Percentiles rank a stretch among this genome's conserved stretches.
Conservation (phyloP, 306 rosid genomes). For the Luffa acutangula region DNA sequence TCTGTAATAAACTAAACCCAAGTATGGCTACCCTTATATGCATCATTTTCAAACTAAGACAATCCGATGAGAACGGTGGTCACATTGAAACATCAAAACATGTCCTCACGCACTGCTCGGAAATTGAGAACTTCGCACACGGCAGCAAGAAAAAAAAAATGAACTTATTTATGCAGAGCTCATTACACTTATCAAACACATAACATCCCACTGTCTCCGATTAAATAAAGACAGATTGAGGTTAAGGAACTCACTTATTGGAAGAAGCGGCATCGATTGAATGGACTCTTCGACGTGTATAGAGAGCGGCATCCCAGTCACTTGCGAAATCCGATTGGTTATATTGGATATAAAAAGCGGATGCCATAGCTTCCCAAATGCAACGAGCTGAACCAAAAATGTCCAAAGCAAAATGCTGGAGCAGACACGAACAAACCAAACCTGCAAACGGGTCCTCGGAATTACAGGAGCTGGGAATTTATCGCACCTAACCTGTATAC, state of each 20-base stretch:
- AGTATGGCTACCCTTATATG: not conserved
- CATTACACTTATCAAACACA: not conserved
- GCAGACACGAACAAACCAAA: constrained; percentile 79
- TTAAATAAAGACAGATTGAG: not conserved
- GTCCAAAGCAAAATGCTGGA: constrained; percentile 89
- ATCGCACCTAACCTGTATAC: constrained; percentile 50
- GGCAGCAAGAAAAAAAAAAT: not conserved
- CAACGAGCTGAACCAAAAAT: constrained; percentile 75
- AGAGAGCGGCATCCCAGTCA: constrained; percentile 22
- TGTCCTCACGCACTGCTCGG: not conserved
- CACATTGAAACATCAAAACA: not conserved
- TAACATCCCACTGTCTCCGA: not conserved
- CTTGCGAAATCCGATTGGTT: constrained; percentile 43
- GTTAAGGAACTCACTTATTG: constrained; percentile 51
- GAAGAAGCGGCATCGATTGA: constrained; percentile 35
- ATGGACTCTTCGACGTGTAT: constrained; percentile 11
- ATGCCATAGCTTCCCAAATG: constrained; percentile 77
- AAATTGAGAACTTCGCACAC: not conserved
- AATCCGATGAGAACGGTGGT: not conserved
- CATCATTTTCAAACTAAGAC: not conserved
- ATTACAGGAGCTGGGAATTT: constrained; percentile 61
- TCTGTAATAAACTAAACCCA: not conserved
- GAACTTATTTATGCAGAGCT: not conserved
- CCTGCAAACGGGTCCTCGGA: constrained; percentile 61
- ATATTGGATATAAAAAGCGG: constrained; percentile 56